Evolutionary conservation across 225 moss, liverwort and hornwort genomes (phyloP).

Genomic region (Anthoceros angustus): DNA sequence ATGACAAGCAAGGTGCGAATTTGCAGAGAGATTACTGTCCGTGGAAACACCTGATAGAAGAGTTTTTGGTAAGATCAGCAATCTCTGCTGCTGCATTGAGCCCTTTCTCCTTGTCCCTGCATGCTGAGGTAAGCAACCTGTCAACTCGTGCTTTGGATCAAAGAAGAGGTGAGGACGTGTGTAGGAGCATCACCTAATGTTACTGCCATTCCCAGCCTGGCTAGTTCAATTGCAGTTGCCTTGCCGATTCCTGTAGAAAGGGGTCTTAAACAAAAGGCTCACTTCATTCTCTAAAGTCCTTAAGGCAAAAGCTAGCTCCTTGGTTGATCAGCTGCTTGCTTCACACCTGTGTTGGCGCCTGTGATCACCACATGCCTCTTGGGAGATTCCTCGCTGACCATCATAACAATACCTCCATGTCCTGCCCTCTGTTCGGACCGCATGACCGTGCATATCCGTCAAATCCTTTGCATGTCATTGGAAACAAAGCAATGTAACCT

Average conservation of each 20-base stretch:
- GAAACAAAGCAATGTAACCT: too few species aligned
- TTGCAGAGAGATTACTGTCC: neutral
- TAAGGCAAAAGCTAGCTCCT: neutral
- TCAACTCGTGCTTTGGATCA: neutral
- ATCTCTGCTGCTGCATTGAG: slow-evolving; percentile 55
- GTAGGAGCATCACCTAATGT: slow-evolving; percentile 45
- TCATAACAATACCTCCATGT: neutral
- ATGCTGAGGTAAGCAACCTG: slow-evolving; percentile 46
- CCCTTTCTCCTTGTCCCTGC: slow-evolving; percentile 56
- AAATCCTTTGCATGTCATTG: too few species aligned
- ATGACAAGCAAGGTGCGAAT: neutral
- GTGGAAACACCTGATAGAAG: slow-evolving; percentile 38
- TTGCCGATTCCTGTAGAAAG: slow-evolving; percentile 54
- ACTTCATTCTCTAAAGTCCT: neutral
- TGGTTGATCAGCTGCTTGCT: neutral
- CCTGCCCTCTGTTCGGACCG: neutral
- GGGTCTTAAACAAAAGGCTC: neutral
- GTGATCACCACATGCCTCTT: slow-evolving; percentile 46
- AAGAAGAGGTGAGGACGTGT: neutral
- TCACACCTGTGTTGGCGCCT: slow-evolving; percentile 62
- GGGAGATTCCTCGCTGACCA: neutral
- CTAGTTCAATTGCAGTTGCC: slow-evolving; percentile 65
- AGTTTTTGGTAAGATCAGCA: slow-evolving; percentile 31
- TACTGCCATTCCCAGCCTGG: slow-evolving; percentile 57
- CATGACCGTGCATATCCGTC: too few species aligned